Conservation (phyloP, 495 filamentous ascomycete species). For the Pseudotulostoma volvatum region DNA sequence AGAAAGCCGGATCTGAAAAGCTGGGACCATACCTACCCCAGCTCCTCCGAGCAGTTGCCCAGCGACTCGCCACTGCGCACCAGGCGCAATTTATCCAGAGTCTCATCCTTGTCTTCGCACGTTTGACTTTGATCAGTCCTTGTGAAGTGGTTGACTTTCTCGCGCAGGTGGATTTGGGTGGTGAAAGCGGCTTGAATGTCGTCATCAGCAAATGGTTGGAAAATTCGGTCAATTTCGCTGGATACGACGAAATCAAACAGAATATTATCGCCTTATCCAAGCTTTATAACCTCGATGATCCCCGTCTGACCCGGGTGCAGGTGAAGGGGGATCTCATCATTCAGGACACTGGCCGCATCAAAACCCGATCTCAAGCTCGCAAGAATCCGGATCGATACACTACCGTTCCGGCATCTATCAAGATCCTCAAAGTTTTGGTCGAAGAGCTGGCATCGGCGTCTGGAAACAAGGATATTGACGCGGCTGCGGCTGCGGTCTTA, state of each 20-base stretch:
- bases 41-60: constrained; percentile 83
- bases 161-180: constrained; percentile 58
- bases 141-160: constrained; percentile 87
- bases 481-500: constrained; percentile 35
- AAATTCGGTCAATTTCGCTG: constrained; percentile 87
- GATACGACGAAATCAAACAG: constrained; percentile 90
- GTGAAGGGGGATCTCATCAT: constrained; percentile 89
- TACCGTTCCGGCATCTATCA: constrained; percentile 70
- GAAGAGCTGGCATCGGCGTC: constrained; percentile 60
- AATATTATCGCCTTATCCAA: constrained; percentile 89
- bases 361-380: constrained; percentile 78
- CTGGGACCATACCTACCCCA: constrained; percentile 80
- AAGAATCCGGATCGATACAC: constrained; percentile 79
- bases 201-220: constrained; percentile 92
- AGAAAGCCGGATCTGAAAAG: constrained; percentile 76
- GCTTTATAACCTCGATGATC: constrained; percentile 72
- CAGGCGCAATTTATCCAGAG: constrained; percentile 79
- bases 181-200: constrained; percentile 59
- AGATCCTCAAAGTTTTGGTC: constrained; percentile 90
- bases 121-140: constrained; percentile 67
- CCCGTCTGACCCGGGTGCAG: constrained; percentile 57
- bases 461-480: constrained; percentile 38
- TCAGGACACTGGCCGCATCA: constrained; percentile 63
- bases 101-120: constrained; percentile 85
- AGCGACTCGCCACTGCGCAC: constrained; percentile 60